Evolutionary conservation across 2,329 filamentous ascomycete genomes (phyloP).

Genomic region (Hymenoscyphus linearis): DNA sequence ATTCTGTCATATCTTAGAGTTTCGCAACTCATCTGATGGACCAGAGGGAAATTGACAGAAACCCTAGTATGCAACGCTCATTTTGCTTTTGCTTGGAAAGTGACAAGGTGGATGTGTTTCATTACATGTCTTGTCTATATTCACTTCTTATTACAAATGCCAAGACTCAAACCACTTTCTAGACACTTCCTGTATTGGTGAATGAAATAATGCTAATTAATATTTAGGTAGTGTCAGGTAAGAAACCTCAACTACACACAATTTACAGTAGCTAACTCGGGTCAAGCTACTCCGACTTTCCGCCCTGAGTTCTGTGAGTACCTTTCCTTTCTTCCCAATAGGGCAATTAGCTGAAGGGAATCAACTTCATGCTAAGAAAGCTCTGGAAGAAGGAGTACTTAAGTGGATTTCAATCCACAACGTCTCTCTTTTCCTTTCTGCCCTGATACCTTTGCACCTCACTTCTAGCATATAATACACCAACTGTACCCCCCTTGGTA

Average conservation of each 20-base stretch:
- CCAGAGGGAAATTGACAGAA: neutral
- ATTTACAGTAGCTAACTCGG: too few relatives aligned
- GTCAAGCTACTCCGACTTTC: neutral
- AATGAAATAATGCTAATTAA: neutral
- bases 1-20: neutral
- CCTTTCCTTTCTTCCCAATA: neutral
- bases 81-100: neutral
- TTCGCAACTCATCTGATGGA: neutral
- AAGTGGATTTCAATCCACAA: neutral
- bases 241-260: too few relatives aligned
- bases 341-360: neutral
- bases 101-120: neutral
- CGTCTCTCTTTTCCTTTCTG: neutral
- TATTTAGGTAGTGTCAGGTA: neutral
- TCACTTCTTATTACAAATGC: neutral
- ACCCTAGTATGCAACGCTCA: neutral
- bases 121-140: neutral
- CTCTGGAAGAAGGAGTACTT: neutral
- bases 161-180: neutral
- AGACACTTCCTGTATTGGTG: neutral
- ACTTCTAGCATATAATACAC: neutral
- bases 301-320: neutral
- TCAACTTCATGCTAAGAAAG: neutral
- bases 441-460: neutral
- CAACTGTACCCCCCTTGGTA: neutral